phyloP scores from a whole-genome alignment of 2,329 filamentous ascomycete species.

The Fusarium denticulatum region DNA sequence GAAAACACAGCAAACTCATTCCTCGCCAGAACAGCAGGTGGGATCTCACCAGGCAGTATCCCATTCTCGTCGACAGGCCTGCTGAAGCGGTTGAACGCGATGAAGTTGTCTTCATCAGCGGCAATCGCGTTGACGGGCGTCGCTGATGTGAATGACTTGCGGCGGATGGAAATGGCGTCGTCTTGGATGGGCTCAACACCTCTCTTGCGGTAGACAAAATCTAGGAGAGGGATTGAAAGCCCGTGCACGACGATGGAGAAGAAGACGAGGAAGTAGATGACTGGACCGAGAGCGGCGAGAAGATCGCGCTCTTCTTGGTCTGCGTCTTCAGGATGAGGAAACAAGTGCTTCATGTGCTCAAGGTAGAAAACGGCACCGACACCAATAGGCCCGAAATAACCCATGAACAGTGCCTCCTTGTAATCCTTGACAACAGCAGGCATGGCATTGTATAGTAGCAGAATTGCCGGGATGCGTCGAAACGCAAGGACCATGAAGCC shows the following conservation, averaged over 20 bases:
- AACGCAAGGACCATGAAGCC: slow-evolving; percentile 64
- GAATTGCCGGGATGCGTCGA: slow-evolving; percentile 65
- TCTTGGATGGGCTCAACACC: slow-evolving; percentile 56
- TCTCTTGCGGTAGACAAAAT: slow-evolving; percentile 8
- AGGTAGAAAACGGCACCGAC: slow-evolving; percentile 82
- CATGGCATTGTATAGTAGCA: slow-evolving; percentile 65
- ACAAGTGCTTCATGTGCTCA: slow-evolving; percentile 56
- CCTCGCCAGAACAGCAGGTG: neutral
- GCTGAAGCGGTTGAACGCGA: slow-evolving; percentile 61
- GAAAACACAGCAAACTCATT: slow-evolving; percentile 30
- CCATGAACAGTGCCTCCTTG: slow-evolving; percentile 70
- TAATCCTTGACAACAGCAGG: slow-evolving; percentile 60
- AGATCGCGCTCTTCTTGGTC: slow-evolving; percentile 50
- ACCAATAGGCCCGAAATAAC: slow-evolving; percentile 80
- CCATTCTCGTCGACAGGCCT: slow-evolving; percentile 42
- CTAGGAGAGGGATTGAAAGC: slow-evolving; percentile 55
- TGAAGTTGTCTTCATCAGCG: slow-evolving; percentile 50
- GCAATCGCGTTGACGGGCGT: slow-evolving; percentile 53
- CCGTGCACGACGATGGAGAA: slow-evolving; percentile 45
- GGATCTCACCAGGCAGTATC: neutral
- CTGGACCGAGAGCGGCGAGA: slow-evolving; percentile 50
- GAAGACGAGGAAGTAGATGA: slow-evolving; percentile 55
- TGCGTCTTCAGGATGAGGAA: slow-evolving; percentile 48
- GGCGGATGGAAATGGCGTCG: slow-evolving; percentile 52
- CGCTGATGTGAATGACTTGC: slow-evolving; percentile 47